Evolutionary conservation across 73 alveolate species (phyloP).

Genomic region (Blepharisma stoltei): DNA sequence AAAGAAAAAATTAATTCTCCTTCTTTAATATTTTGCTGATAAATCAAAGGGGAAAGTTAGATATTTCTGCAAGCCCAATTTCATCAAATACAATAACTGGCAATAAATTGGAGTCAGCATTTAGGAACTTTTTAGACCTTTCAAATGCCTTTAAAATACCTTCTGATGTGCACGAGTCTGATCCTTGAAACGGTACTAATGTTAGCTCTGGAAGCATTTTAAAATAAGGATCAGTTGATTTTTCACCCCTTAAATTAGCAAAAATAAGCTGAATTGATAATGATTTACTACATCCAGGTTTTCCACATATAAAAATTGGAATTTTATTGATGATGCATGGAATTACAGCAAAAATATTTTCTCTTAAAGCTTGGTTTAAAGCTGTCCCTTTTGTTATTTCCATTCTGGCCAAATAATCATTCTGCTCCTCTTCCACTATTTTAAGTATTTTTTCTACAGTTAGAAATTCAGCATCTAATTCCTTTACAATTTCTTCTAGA

Average conservation of each 20-base stretch:
- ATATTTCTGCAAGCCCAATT: constrained; percentile 78
- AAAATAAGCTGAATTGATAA: constrained; percentile 56
- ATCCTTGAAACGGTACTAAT: constrained; percentile 44
- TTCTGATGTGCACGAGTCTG: constrained; percentile 49
- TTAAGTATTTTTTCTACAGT: background rate
- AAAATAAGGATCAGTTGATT: constrained; percentile 37
- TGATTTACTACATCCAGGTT: constrained; percentile 82
- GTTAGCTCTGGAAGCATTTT: constrained; percentile 22
- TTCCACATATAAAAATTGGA: constrained; percentile 73
- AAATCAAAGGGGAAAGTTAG: too few species aligned
- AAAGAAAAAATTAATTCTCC: too few species aligned
- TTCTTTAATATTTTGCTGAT: too few species aligned
- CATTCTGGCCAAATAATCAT: constrained; percentile 43
- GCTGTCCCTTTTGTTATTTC: constrained; percentile 56
- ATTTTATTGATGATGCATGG: constrained; percentile 56
- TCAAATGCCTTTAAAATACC: constrained; percentile 34
- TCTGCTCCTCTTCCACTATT: constrained; percentile 28
- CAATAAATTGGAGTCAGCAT: background rate
- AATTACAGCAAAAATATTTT: constrained; percentile 66
- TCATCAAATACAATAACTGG: constrained; percentile 72
- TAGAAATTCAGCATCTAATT: background rate
- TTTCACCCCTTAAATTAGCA: constrained; percentile 56
- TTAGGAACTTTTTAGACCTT: constrained; percentile 5
- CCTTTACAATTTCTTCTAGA: background rate
- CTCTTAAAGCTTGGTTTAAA: constrained; percentile 53